Evolutionary conservation across 139 green algal genomes (phyloP).

Genomic region (Chlamydomonas sphaeroides): DNA sequence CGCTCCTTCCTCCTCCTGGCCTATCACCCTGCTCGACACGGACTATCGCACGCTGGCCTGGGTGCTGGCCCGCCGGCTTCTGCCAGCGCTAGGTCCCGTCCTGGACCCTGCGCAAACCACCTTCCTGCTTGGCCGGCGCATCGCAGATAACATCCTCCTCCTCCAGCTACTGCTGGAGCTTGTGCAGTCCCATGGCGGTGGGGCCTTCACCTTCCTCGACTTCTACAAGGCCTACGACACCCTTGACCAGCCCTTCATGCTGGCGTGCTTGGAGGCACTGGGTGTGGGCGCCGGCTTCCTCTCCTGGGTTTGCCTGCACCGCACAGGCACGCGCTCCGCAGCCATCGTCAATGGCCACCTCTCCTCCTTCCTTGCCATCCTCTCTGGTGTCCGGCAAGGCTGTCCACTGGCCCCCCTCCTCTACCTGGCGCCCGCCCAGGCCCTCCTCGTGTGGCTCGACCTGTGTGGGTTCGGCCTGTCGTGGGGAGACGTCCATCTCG

Average conservation of each 20-base stretch:
- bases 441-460: not conserved
- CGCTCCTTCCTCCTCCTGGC: too few relatives aligned
- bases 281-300: slow-evolving; percentile 36
- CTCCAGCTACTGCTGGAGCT: not conserved
- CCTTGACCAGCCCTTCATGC: slow-evolving; percentile 33
- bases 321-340: slow-evolving; percentile 5
- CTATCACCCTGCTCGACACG: not conserved
- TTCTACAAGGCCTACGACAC: slow-evolving; percentile 55
- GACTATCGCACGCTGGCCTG: not conserved
- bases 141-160: not conserved
- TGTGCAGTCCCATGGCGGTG: not conserved
- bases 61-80: too few relatives aligned
- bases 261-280: slow-evolving; percentile 11
- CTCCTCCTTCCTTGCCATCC: not conserved
- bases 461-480: too few relatives aligned
- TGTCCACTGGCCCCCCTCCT: slow-evolving; percentile 39
- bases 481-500: too few relatives aligned
- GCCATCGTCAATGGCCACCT: slow-evolving; percentile 33
- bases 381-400: slow-evolving; percentile 41
- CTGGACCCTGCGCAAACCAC: too few relatives aligned
- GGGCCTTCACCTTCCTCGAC: slow-evolving; percentile 24
- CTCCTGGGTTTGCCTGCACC: slow-evolving; percentile 15
- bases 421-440: too few relatives aligned
- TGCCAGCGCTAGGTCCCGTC: too few relatives aligned
- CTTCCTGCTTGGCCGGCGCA: too few relatives aligned